These are phyloP conservation scores for Adenanthera pavonina DNA, from an alignment of 306 rosid genomes.

Conservation along the genomic window DNA sequence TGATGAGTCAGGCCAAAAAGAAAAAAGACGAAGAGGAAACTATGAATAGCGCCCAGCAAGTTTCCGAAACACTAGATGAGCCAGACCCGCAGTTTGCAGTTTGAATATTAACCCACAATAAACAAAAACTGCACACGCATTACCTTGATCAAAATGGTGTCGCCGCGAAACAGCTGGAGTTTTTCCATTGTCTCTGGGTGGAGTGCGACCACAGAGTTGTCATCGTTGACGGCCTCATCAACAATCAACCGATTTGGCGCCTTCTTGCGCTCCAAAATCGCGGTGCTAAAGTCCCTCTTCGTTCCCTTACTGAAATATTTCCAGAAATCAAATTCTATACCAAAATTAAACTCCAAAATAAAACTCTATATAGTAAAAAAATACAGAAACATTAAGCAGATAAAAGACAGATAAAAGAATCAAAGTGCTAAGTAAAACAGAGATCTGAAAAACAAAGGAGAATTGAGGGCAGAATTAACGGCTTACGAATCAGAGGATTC, in stretches of 20 bases:
- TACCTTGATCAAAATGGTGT: conserved; percentile 91
- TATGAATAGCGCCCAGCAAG: background rate
- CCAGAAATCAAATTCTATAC: background rate
- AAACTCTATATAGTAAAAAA: background rate
- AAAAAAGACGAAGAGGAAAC: no score
- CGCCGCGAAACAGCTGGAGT: conserved; percentile 92
- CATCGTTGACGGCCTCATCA: conserved; percentile 91
- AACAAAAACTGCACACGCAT: background rate
- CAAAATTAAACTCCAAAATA: background rate
- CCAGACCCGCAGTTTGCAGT: background rate
- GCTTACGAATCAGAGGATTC: conserved; percentile 84
- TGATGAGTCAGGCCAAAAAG: background rate
- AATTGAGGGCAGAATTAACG: conserved; percentile 11
- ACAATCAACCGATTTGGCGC: conserved; percentile 87
- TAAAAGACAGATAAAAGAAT: background rate
- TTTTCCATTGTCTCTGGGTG: conserved; percentile 94
- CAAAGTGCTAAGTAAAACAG: background rate
- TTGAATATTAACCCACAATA: background rate
- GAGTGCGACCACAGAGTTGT: conserved; percentile 91
- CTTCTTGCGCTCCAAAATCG: conserved; percentile 93
- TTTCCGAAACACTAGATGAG: background rate
- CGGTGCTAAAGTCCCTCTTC: conserved; percentile 85
- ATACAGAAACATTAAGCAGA: background rate
- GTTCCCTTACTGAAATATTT: conserved; percentile 69
- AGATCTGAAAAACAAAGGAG: conserved; percentile 37